Evolutionary conservation across 495 filamentous ascomycete genomes (phyloP), one percentile per base, ranked within the genome.

Genomic region (Hyaloscypha variabilis): DNA sequence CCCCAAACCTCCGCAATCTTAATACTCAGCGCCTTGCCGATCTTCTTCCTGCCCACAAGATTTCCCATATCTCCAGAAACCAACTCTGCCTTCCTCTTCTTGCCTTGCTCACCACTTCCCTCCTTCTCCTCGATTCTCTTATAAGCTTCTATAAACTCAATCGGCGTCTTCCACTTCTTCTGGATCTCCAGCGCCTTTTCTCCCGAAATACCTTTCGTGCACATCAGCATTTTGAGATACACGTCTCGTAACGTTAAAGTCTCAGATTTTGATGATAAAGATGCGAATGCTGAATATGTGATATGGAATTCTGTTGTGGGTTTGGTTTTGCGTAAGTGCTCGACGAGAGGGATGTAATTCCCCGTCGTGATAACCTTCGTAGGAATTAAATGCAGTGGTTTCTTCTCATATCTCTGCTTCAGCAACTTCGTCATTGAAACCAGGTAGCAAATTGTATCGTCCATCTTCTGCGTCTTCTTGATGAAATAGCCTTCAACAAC

Each of bases 221-320:
- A 92, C 91, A 96, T 94, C 57, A 96, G 78, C 91, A 96, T 94
- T 74, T 94, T 94, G 25, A 95, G 72, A 70, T 83, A 94, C 0
- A 94, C 72, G 65, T 96, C 92, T 46, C 91, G 81, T 24, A 94
- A 79, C 3, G 90, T 89, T 52, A 92, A 81, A 50, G 81, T 80
- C 30, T 91, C 89, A 0, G 89, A 91, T 74, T 96, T 96, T 0
- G 88, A 90, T 0, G 85, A 84, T 21, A 96, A 73, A 1, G 85
- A 83, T 0, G 88, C 85, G 69, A 94, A 94, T 4, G 90, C 87
- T 1, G 84, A 72, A 67, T 92, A 93, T 30, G 84, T 91, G 56
- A 93, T 86, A 60, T 91, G 80, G 68, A 89, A 88, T 4, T 81
- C 81, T 4, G 76, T 73, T 0, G 71, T 67, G 0, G 86, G 82